These are phyloP conservation scores for Inga laurina DNA, from an alignment of 306 rosid genomes.

Conservation along the genomic window DNA sequence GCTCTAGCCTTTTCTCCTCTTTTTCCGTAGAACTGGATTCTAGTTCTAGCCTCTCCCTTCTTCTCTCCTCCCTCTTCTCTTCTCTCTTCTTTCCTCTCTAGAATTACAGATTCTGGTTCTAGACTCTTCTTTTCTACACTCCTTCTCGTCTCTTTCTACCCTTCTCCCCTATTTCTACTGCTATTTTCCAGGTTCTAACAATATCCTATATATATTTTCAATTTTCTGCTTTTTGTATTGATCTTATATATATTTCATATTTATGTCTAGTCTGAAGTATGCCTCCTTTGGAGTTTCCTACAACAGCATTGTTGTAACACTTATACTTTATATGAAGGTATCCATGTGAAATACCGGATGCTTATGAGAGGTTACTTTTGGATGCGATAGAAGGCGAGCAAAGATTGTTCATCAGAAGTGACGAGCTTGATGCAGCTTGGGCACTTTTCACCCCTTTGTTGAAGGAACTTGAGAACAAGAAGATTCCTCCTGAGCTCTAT, in stretches of 20 bases:
- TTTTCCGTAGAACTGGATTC: no score
- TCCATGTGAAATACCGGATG: constrained; percentile 87
- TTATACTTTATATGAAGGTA: constrained; percentile 61
- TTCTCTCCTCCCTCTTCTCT: no score
- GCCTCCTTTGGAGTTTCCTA: background rate
- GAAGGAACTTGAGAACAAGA: constrained; percentile 82
- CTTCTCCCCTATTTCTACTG: no score
- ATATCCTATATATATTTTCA: no score
- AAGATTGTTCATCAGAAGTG: constrained; percentile 91
- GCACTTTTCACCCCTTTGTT: constrained; percentile 83
- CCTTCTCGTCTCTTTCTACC: no score
- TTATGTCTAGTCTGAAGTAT: background rate
- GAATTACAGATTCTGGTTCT: no score
- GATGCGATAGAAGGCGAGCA: constrained; percentile 97
- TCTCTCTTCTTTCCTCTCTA: no score
- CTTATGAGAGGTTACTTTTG: constrained; percentile 87
- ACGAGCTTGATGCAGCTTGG: constrained; percentile 98
- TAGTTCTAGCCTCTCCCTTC: no score
- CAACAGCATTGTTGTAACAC: background rate
- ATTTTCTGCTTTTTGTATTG: no score
- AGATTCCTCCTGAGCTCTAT: constrained; percentile 90
- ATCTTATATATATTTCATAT: background rate
- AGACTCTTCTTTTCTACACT: no score
- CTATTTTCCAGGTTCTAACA: no score
- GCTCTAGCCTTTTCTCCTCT: no score